A percentile compares a stretch with the other conserved stretches of the same genome.
These are phyloP conservation scores for Talaromyces sp. DNA, from an alignment of 2,329 filamentous ascomycete genomes.

Conservation along the genomic window DNA sequence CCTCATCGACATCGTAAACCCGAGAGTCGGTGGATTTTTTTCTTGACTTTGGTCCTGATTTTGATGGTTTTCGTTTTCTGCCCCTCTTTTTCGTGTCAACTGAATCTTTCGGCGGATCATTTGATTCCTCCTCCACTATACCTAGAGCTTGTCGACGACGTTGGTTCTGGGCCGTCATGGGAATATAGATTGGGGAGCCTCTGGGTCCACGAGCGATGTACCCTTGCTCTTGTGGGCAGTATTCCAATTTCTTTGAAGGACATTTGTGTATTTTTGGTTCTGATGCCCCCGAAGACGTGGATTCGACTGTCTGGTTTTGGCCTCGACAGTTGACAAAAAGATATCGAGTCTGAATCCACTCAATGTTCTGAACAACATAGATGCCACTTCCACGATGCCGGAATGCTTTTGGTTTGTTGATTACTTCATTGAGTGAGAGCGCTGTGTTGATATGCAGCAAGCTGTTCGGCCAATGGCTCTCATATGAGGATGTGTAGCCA, in stretches of 20 bases:
- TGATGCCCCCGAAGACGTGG: background rate
- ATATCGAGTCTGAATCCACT: slow-evolving; percentile 90
- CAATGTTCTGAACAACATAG: slow-evolving; percentile 66
- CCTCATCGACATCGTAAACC: slow-evolving; percentile 17
- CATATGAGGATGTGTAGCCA: slow-evolving; percentile 38
- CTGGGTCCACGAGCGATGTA: slow-evolving; percentile 38
- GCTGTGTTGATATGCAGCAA: slow-evolving; percentile 54
- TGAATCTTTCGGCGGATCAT: background rate
- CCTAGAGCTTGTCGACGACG: slow-evolving; percentile 29
- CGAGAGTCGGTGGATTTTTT: background rate
- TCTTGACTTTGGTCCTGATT: background rate
- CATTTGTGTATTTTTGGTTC: background rate
- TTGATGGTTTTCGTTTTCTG: slow-evolving; percentile 5
- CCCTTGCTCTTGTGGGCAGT: slow-evolving; percentile 33
- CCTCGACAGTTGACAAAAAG: slow-evolving; percentile 55
- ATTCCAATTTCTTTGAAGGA: slow-evolving; percentile 1
- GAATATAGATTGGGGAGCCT: slow-evolving; percentile 41
- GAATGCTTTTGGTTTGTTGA: slow-evolving; percentile 66
- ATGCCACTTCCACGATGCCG: slow-evolving; percentile 47
- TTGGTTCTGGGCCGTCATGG: slow-evolving; percentile 46
- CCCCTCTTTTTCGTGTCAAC: background rate
- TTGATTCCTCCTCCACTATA: background rate
- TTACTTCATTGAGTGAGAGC: slow-evolving; percentile 76
- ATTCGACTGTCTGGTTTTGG: background rate
- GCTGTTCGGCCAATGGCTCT: slow-evolving; percentile 60